Evolutionary conservation across 176 grass and related monocot species (phyloP).

Genomic region (Cocos nucifera): DNA sequence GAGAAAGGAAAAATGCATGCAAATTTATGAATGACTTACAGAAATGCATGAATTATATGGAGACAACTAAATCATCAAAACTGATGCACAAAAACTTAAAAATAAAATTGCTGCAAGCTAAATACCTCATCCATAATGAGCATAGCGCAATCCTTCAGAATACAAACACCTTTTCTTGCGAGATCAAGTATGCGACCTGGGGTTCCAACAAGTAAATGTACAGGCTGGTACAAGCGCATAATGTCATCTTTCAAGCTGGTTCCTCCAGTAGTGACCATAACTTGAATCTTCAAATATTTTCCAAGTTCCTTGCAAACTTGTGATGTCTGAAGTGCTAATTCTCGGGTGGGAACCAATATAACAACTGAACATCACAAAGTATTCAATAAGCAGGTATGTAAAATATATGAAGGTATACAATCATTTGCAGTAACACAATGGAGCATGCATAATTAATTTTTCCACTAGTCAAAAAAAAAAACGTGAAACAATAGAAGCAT

Average conservation of each 20-base stretch:
- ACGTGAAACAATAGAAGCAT: no score
- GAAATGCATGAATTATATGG: no score
- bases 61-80: not conserved
- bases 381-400: not conserved
- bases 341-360: slow-evolving; percentile 94
- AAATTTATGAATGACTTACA: no score
- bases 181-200: slow-evolving; percentile 92
- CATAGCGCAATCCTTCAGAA: slow-evolving; percentile 79
- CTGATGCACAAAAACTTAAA: not conserved
- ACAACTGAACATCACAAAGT: slow-evolving; percentile 49
- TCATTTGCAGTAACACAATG: no score
- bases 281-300: slow-evolving; percentile 82
- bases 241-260: slow-evolving; percentile 96
- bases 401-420: not conserved
- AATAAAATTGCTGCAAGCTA: not conserved
- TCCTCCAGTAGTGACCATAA: slow-evolving; percentile 97
- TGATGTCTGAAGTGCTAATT: slow-evolving; percentile 91
- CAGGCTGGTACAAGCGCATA: slow-evolving; percentile 73
- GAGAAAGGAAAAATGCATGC: no score
- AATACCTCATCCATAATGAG: slow-evolving; percentile 93
- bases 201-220: slow-evolving; percentile 89
- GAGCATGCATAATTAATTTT: no score
- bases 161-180: slow-evolving; percentile 84
- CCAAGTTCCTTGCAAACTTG: slow-evolving; percentile 98
- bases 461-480: no score